phyloP scores from a whole-genome alignment of 1,139 yeast species.

The Tardiomyces blankii region DNA sequence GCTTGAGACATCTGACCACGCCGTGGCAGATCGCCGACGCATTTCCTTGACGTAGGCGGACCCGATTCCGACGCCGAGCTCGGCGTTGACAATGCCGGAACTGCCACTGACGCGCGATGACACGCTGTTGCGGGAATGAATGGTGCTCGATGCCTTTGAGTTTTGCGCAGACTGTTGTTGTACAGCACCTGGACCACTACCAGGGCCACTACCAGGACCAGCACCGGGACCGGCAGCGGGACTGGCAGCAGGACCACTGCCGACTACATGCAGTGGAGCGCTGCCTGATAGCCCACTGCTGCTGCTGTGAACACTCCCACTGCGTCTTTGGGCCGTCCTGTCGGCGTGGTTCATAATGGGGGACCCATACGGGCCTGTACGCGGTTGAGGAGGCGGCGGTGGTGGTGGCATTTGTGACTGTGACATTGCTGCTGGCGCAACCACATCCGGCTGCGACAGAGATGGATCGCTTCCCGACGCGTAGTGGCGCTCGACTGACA shows the following conservation, averaged over 20 bases:
- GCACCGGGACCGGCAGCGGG: too few species aligned
- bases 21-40: conserved; percentile 12
- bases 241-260: too few species aligned
- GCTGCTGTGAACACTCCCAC: conserved; percentile 8
- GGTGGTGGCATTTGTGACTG: too few species aligned
- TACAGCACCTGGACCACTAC: too few species aligned
- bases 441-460: too few species aligned
- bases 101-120: conserved; percentile 6
- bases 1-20: not conserved
- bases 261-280: not conserved
- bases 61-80: conserved; percentile 16
- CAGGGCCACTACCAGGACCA: too few species aligned
- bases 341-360: not conserved
- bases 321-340: conserved; percentile 5
- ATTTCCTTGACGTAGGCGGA: conserved; percentile 46
- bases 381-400: too few species aligned
- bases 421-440: too few species aligned
- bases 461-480: too few species aligned
- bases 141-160: not conserved
- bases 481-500: too few species aligned
- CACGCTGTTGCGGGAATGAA: conserved; percentile 3
- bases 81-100: not conserved
- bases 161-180: not conserved
- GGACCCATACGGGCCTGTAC: too few species aligned
- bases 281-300: conserved; percentile 7